These are phyloP conservation scores for Penicillium robsamsonii DNA, from an alignment of 495 filamentous ascomycete genomes.

Conservation along the genomic window DNA sequence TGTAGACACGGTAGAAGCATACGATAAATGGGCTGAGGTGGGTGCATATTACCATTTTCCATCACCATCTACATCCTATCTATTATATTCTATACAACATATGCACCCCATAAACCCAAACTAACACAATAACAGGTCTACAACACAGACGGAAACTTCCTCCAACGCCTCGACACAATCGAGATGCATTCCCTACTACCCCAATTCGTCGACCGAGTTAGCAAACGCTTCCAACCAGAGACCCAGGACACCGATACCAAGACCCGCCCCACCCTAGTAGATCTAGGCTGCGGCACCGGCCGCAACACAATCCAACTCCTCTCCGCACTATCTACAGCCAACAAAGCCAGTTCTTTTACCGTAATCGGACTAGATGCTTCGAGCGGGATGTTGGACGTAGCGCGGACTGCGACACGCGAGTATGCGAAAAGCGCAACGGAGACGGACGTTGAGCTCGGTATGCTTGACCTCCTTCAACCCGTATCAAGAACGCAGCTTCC, in stretches of 20 bases:
- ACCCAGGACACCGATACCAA: conserved; percentile 19
- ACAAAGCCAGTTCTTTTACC: conserved; percentile 13
- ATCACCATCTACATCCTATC: neutral
- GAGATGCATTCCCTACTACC: conserved; percentile 57
- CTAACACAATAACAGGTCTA: conserved; percentile 47
- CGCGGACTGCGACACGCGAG: conserved; percentile 29
- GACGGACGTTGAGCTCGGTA: conserved; percentile 16
- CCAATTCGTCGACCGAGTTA: conserved; percentile 43
- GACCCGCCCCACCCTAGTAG: conserved; percentile 42
- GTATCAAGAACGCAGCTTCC: conserved; percentile 11
- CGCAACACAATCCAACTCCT: conserved; percentile 63
- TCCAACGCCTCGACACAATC: conserved; percentile 65
- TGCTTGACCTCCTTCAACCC: conserved; percentile 36
- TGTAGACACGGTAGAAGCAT: conserved; percentile 41
- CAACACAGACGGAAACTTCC: conserved; percentile 71
- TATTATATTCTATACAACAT: neutral
- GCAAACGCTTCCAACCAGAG: conserved; percentile 11
- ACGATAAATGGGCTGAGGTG: conserved; percentile 45
- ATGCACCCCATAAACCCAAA: neutral
- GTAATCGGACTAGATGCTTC: conserved; percentile 53
- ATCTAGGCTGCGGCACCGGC: conserved; percentile 68
- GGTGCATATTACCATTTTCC: neutral
- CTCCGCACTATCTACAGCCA: conserved; percentile 5
- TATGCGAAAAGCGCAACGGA: neutral
- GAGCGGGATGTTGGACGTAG: conserved; percentile 55